phyloP scores from a whole-genome alignment of 495 filamentous ascomycete species.

The Neurospora sp. region DNA sequence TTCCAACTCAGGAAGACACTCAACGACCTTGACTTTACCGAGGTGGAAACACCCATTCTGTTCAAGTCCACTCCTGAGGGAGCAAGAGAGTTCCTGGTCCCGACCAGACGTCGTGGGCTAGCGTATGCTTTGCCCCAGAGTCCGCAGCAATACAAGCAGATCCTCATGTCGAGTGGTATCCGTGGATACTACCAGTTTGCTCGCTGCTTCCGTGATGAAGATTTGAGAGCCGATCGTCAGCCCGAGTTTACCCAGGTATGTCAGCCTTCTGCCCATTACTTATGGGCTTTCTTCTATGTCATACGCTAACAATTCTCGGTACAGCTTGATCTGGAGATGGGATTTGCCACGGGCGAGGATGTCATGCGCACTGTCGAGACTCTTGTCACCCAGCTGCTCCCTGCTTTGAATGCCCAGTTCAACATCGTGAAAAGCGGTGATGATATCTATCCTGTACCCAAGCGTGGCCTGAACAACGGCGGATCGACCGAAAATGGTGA shows the following conservation, averaged over 20 bases:
- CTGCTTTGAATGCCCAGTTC: constrained; percentile 30
- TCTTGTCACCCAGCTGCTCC: constrained; percentile 52
- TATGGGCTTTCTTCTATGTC: background rate
- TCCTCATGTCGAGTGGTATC: constrained; percentile 87
- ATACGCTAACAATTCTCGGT: constrained; percentile 4
- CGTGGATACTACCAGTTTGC: constrained; percentile 83
- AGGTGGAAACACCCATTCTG: constrained; percentile 84
- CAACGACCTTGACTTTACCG: constrained; percentile 46
- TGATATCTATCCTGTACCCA: constrained; percentile 19
- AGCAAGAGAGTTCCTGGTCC: constrained; percentile 90
- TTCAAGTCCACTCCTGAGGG: constrained; percentile 98
- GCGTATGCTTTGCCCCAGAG: constrained; percentile 93
- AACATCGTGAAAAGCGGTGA: constrained; percentile 4
- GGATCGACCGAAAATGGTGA: background rate
- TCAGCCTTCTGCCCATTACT: background rate
- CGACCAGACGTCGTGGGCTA: constrained; percentile 58
- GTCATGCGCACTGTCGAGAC: constrained; percentile 63
- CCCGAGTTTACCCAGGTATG: constrained; percentile 91
- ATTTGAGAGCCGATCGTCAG: constrained; percentile 84
- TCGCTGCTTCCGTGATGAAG: constrained; percentile 91
- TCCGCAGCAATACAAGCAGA: constrained; percentile 97
- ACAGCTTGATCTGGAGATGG: constrained; percentile 86
- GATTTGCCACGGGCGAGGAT: constrained; percentile 62
- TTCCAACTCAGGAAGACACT: constrained; percentile 47
- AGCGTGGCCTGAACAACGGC: background rate